A percentile compares a stretch with the other conserved stretches of the same genome.
These are phyloP conservation scores for Trichoderma hamatum DNA, from an alignment of 2,329 filamentous ascomycete species.

Conservation along the genomic window DNA sequence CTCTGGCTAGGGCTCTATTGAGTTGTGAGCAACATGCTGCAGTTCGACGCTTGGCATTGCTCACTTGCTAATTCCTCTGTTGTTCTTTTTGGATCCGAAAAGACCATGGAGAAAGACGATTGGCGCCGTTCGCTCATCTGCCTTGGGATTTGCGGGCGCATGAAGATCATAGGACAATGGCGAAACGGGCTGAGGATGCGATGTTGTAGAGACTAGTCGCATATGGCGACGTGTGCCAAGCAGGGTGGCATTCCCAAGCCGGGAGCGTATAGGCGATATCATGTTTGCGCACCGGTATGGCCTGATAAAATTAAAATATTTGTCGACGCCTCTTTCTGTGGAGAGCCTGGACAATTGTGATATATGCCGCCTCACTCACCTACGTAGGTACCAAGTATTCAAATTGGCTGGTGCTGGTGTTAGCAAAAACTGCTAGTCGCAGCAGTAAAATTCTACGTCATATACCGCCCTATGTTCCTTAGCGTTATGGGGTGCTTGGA, in stretches of 20 bases:
- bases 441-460: background rate
- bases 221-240: background rate
- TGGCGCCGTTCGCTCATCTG: constrained; percentile 54
- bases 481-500: background rate
- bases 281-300: background rate
- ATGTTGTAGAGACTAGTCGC: background rate
- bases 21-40: constrained; percentile 26
- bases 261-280: constrained; percentile 10
- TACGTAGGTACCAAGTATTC: background rate
- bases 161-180: constrained; percentile 68
- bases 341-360: background rate
- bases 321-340: background rate
- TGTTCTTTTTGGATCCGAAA: constrained; percentile 95
- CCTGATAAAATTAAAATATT: background rate
- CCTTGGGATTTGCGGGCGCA: constrained; percentile 51
- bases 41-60: background rate
- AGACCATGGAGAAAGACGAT: constrained; percentile 91
- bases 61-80: constrained; percentile 91
- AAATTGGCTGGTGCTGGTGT: too few species aligned
- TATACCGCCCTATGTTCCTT: background rate
- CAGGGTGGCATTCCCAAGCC: background rate
- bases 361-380: background rate
- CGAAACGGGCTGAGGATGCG: constrained; percentile 28
- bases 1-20: constrained; percentile 73
- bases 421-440: background rate